Evolutionary conservation across 352 stramenopile species (phyloP).

Genomic region (Phytophthora niederhauseri): DNA sequence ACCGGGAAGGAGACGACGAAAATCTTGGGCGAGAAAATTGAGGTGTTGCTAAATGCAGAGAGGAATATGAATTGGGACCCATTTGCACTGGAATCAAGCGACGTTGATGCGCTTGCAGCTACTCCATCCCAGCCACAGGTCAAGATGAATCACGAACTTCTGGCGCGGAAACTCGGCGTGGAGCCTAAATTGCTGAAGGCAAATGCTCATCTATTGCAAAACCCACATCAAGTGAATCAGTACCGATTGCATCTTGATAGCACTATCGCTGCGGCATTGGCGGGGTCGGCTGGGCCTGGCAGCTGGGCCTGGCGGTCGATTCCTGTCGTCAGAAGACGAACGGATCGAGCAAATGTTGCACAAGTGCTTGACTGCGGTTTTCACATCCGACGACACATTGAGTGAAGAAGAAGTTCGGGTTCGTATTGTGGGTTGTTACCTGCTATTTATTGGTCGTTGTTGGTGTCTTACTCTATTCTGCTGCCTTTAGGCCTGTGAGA

Average conservation of each 20-base stretch:
- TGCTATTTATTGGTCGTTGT: too few relatives aligned
- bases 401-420: slow-evolving; percentile 60
- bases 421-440: slow-evolving; percentile 28
- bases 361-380: slow-evolving; percentile 82
- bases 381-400: slow-evolving; percentile 77
- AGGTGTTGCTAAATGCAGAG: slow-evolving; percentile 37
- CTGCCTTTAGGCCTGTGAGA: slow-evolving; percentile 54
- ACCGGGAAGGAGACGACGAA: slow-evolving; percentile 14
- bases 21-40: slow-evolving; percentile 39
- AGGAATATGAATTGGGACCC: slow-evolving; percentile 16
- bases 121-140: neutral
- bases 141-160: slow-evolving; percentile 23
- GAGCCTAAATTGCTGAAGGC: slow-evolving; percentile 43
- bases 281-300: slow-evolving; percentile 20
- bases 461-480: slow-evolving; percentile 4
- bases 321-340: slow-evolving; percentile 75
- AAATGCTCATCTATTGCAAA: slow-evolving; percentile 44
- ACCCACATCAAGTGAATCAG: slow-evolving; percentile 55
- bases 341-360: slow-evolving; percentile 81
- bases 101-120: slow-evolving; percentile 27
- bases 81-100: slow-evolving; percentile 33
- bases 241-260: slow-evolving; percentile 38
- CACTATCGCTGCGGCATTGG: slow-evolving; percentile 22
- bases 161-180: slow-evolving; percentile 44
- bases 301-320: slow-evolving; percentile 33